phyloP scores from a whole-genome alignment of 805 yeast species.

The Candida maltosa region DNA sequence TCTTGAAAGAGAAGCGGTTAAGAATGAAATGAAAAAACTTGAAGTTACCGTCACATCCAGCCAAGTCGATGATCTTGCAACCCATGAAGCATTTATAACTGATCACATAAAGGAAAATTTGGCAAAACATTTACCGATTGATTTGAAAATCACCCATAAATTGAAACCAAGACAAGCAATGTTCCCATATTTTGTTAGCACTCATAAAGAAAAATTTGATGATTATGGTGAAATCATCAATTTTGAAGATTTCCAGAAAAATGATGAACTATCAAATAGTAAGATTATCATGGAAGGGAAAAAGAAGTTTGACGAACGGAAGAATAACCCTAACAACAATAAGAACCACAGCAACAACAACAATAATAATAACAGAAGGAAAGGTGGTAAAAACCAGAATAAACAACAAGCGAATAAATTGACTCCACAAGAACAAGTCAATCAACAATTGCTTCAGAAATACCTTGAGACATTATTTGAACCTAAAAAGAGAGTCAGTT shows the following conservation, averaged over 20 bases:
- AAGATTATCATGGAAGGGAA: constrained; percentile 36
- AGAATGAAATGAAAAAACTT: constrained; percentile 17
- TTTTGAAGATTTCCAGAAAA: constrained; percentile 56
- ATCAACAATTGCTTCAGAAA: constrained; percentile 36
- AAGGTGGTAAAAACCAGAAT: constrained; percentile 11
- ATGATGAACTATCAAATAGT: constrained; percentile 45
- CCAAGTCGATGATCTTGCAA: constrained; percentile 28
- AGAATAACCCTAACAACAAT: constrained; percentile 16
- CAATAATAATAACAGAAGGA: no score
- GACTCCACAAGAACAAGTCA: constrained; percentile 42
- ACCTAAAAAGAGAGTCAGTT: constrained; percentile 47
- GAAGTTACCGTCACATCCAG: not conserved
- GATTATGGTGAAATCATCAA: constrained; percentile 85
- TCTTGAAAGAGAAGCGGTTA: constrained; percentile 25
- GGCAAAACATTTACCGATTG: constrained; percentile 47
- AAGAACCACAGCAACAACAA: no score
- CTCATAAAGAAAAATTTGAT: constrained; percentile 59
- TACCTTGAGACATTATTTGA: constrained; percentile 46
- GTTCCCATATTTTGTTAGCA: constrained; percentile 66
- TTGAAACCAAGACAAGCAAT: constrained; percentile 54
- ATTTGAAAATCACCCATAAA: constrained; percentile 44
- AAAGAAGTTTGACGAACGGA: constrained; percentile 29
- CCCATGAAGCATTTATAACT: constrained; percentile 39
- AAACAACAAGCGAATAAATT: constrained; percentile 23
- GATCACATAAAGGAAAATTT: constrained; percentile 37